Percentiles rank a stretch among this genome's conserved stretches.
These are phyloP conservation scores for Vaccinium myrtillus DNA, from an alignment of 148 eudicot species.

Conservation along the genomic window DNA sequence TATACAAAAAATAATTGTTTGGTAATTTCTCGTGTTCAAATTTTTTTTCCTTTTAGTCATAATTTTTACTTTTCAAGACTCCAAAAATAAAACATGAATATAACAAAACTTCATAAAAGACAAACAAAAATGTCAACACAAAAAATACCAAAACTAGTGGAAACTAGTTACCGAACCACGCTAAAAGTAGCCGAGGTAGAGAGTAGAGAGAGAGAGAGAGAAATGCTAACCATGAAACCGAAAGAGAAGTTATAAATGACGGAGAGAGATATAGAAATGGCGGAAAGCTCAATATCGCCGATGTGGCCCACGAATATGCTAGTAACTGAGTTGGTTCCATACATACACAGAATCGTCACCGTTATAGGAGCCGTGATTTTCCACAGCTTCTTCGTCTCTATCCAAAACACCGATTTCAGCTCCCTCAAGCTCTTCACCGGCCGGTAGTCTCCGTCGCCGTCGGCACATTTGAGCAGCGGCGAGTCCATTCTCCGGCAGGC, in stretches of 20 bases:
- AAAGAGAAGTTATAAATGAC: conserved; percentile 61
- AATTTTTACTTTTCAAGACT: no score
- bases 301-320: conserved; percentile 65
- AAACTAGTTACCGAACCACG: no score
- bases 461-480: conserved; percentile 30
- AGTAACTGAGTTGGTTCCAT: conserved; percentile 41
- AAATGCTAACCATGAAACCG: conserved; percentile 55
- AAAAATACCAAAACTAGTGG: no score
- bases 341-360: conserved; percentile 45
- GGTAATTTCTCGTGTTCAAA: no score
- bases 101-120: no score
- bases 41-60: no score
- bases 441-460: conserved; percentile 44
- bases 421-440: conserved; percentile 29
- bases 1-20: no score
- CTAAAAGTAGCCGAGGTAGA: not conserved
- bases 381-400: conserved; percentile 56
- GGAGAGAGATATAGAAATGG: conserved; percentile 50
- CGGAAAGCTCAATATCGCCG: conserved; percentile 59
- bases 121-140: no score
- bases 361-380: conserved; percentile 50
- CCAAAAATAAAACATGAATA: no score
- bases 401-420: conserved; percentile 37
- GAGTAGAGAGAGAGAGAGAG: not conserved
- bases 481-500: conserved; percentile 19